phyloP scores from a whole-genome alignment of 768 basidiomycete genomes.

The Tremella yokohamensis region DNA sequence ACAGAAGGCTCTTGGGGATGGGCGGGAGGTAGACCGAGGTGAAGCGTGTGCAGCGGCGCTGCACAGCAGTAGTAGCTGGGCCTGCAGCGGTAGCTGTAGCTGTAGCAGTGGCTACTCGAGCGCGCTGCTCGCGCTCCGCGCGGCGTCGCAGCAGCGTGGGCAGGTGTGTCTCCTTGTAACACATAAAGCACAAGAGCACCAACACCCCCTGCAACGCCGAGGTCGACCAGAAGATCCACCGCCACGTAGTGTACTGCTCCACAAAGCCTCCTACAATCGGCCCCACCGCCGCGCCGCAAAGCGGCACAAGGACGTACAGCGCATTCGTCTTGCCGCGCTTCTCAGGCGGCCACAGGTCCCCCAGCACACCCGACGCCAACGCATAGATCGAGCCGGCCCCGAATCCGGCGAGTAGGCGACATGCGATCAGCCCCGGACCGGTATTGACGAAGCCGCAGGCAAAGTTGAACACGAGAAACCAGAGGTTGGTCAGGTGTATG shows the following conservation, averaged over 20 bases:
- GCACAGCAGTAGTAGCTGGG: no score
- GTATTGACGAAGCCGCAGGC: slow-evolving; percentile 11
- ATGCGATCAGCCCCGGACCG: slow-evolving; percentile 4
- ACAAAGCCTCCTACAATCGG: slow-evolving; percentile 3
- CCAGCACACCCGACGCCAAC: slow-evolving; percentile 5
- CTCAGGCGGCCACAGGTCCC: slow-evolving; percentile 9
- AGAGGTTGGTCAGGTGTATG: slow-evolving; percentile 4
- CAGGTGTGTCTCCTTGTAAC: slow-evolving; percentile 4
- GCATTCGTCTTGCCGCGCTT: not conserved
- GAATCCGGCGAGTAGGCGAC: slow-evolving; percentile 9
- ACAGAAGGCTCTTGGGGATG: not conserved
- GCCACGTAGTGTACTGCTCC: slow-evolving; percentile 8
- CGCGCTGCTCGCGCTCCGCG: not conserved
- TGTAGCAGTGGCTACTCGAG: not conserved
- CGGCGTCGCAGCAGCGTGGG: not conserved
- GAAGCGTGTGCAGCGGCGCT: no score
- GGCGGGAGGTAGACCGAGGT: not conserved
- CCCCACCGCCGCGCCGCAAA: slow-evolving; percentile 5
- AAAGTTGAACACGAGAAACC: slow-evolving; percentile 9
- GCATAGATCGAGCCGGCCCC: slow-evolving; percentile 7
- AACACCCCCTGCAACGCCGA: not conserved
- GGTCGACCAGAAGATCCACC: slow-evolving; percentile 8
- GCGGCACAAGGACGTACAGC: slow-evolving; percentile 6
- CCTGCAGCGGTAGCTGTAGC: no score
- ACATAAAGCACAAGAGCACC: not conserved